Evolutionary conservation across 176 grass and related monocot genomes (phyloP).

Genomic region (Neostapfia colusana): DNA sequence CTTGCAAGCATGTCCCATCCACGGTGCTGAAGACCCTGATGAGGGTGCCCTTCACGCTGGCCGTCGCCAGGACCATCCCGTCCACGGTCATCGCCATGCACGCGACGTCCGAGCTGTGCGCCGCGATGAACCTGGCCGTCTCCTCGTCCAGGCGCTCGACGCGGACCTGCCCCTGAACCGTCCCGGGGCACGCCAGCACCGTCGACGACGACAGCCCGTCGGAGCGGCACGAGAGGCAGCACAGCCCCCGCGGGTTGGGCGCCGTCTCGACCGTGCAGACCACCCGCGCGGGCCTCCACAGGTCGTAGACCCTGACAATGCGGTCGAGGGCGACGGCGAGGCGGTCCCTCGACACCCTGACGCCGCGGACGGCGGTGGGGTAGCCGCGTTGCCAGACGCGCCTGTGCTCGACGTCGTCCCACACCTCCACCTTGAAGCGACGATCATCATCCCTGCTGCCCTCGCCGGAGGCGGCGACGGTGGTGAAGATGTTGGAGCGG

Average conservation of each 20-base stretch:
- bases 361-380: slow-evolving; percentile 44
- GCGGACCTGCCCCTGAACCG: slow-evolving; percentile 45
- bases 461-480: slow-evolving; percentile 33
- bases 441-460: not conserved
- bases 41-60: slow-evolving; percentile 75
- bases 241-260: slow-evolving; percentile 54
- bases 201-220: slow-evolving; percentile 25
- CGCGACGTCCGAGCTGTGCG: slow-evolving; percentile 60
- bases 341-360: slow-evolving; percentile 42
- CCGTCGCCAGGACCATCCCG: slow-evolving; percentile 63
- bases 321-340: slow-evolving; percentile 59
- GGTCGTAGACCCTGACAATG: slow-evolving; percentile 49
- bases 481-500: slow-evolving; percentile 44
- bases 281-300: slow-evolving; percentile 32
- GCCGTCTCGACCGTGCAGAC: slow-evolving; percentile 46
- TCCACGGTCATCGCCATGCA: slow-evolving; percentile 60
- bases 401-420: slow-evolving; percentile 38
- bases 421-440: slow-evolving; percentile 33
- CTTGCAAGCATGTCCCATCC: slow-evolving; percentile 66
- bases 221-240: slow-evolving; percentile 61
- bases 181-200: slow-evolving; percentile 59
- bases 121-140: slow-evolving; percentile 46
- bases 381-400: slow-evolving; percentile 31
- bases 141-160: slow-evolving; percentile 45
- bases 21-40: slow-evolving; percentile 82